Evolutionary conservation across 179 eudicot genomes (phyloP).

Genomic region (Silene vulgaris): DNA sequence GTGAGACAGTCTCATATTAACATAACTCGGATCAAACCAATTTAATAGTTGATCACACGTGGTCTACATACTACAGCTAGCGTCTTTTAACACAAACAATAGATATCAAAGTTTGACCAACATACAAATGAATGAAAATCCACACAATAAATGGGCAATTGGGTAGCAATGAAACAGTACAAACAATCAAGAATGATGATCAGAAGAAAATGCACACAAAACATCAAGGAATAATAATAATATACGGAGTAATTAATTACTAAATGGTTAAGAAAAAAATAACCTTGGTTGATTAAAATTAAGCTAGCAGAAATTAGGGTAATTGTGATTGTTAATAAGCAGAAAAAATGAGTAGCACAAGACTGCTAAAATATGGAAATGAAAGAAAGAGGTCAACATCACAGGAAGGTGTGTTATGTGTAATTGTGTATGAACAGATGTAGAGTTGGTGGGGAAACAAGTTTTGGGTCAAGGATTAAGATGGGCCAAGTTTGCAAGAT

Average conservation of each 20-base stretch:
- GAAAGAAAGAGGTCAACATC: neutral
- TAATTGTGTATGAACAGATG: neutral
- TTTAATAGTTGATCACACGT: neutral
- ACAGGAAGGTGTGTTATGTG: neutral
- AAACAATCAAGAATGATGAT: neutral
- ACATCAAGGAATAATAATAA: neutral
- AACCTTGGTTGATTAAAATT: neutral
- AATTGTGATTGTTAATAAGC: neutral
- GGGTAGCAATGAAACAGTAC: neutral
- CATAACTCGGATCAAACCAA: neutral
- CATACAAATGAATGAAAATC: neutral
- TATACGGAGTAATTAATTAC: neutral
- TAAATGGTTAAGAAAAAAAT: neutral
- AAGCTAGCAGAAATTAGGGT: neutral
- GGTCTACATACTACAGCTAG: neutral
- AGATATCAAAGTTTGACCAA: neutral
- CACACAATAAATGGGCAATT: neutral
- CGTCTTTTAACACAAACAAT: neutral
- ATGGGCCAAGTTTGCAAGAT: neutral
- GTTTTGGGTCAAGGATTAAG: neutral
- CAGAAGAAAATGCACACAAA: neutral
- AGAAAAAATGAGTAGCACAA: neutral
- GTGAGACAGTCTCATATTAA: neutral
- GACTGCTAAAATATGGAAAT: neutral
- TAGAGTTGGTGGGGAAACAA: neutral